These are phyloP conservation scores for Suhomyces bolitotheri DNA, from an alignment of 1,139 yeast species.

Conservation along the genomic window DNA sequence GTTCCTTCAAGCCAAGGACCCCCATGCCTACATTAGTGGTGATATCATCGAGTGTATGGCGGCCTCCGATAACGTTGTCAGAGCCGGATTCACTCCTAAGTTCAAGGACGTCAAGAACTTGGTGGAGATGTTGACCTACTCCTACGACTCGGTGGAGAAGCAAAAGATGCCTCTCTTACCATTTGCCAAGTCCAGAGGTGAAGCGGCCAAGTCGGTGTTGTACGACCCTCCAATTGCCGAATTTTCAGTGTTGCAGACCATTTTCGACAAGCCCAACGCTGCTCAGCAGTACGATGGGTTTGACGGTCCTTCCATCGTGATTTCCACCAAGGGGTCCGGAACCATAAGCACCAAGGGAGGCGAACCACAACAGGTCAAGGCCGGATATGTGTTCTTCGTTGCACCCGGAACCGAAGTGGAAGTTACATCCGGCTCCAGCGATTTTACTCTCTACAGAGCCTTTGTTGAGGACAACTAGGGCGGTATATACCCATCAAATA, in stretches of 20 bases:
- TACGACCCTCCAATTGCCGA: constrained; percentile 97
- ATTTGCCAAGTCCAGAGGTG: constrained; percentile 68
- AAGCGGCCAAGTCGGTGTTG: constrained; percentile 58
- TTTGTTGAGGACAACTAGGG: constrained; percentile 62
- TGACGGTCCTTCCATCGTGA: constrained; percentile 85
- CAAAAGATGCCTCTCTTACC: constrained; percentile 80
- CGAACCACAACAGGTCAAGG: constrained; percentile 45
- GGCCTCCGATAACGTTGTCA: constrained; percentile 94
- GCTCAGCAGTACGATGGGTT: constrained; percentile 54
- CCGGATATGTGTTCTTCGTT: constrained; percentile 82
- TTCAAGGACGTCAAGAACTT: constrained; percentile 91
- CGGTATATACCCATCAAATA: neutral
- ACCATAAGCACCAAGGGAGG: constrained; percentile 46
- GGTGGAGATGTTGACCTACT: constrained; percentile 87
- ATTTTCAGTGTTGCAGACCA: constrained; percentile 84
- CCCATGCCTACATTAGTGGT: constrained; percentile 95
- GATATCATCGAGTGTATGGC: constrained; percentile 99
- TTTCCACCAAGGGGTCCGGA: constrained; percentile 83
- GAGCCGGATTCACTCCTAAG: constrained; percentile 98
- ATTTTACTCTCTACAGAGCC: constrained; percentile 82
- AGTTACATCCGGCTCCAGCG: constrained; percentile 52
- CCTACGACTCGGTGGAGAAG: constrained; percentile 84
- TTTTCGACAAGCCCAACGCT: constrained; percentile 49
- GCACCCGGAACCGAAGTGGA: constrained; percentile 74
- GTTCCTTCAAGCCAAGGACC: constrained; percentile 95